Conservation (phyloP, 768 basidiomycete genomes). For the Leucocoprinus leucothites region DNA sequence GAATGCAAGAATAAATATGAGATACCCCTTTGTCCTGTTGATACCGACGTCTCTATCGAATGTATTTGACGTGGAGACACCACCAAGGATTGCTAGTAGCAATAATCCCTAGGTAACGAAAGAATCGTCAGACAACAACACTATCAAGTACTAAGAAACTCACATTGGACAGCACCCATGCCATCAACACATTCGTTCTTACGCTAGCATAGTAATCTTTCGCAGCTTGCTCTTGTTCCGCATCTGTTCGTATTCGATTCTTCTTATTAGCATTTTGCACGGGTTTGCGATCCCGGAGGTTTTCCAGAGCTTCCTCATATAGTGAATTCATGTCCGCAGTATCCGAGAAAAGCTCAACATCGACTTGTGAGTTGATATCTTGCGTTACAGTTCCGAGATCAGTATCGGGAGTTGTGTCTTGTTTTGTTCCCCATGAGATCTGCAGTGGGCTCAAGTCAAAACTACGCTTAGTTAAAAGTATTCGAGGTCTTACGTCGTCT, state of each 20-base stretch:
- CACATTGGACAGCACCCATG: slow-evolving; percentile 86
- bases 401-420: slow-evolving; percentile 65
- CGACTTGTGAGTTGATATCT: slow-evolving; percentile 77
- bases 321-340: slow-evolving; percentile 79
- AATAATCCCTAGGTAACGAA: slow-evolving; percentile 54
- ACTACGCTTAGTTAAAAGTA: slow-evolving; percentile 13
- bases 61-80: slow-evolving; percentile 50
- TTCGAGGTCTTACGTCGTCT: slow-evolving; percentile 59
- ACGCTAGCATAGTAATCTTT: slow-evolving; percentile 89
- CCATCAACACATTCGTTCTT: slow-evolving; percentile 75
- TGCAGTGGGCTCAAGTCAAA: slow-evolving; percentile 22
- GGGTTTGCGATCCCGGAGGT: slow-evolving; percentile 44
- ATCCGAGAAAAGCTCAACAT: slow-evolving; percentile 82
- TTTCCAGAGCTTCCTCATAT: slow-evolving; percentile 80
- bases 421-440: slow-evolving; percentile 98
- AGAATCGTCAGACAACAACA: background rate
- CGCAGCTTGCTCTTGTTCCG: slow-evolving; percentile 70
- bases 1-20: slow-evolving; percentile 78
- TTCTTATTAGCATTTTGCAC: slow-evolving; percentile 27
- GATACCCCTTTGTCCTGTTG: slow-evolving; percentile 67
- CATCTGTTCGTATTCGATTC: slow-evolving; percentile 30
- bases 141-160: slow-evolving; percentile 9
- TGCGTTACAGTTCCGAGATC: slow-evolving; percentile 86
- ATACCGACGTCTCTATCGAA: slow-evolving; percentile 49
- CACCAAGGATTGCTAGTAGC: slow-evolving; percentile 65